Percentiles rank a stretch among this genome's conserved stretches.
Conservation (phyloP, 2,329 filamentous ascomycete species). For the Xenoacremonium recifei region DNA sequence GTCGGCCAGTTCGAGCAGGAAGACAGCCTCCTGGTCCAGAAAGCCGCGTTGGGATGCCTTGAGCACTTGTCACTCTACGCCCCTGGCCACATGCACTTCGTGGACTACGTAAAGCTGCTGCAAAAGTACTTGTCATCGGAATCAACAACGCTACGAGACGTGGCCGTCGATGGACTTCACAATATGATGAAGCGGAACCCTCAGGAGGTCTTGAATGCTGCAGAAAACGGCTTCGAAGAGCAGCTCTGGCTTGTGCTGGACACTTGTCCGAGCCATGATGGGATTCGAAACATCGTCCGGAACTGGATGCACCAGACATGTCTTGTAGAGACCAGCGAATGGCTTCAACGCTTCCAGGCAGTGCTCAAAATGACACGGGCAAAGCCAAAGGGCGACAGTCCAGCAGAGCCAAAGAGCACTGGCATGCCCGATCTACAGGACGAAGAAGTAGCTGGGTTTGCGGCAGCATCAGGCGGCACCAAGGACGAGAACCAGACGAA, state of each 20-base stretch:
- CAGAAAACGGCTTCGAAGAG: conserved; percentile 79
- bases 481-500: conserved; percentile 55
- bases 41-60: conserved; percentile 76
- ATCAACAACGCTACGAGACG: conserved; percentile 68
- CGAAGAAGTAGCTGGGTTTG: conserved; percentile 95
- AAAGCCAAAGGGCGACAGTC: conserved; percentile 54
- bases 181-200: conserved; percentile 94
- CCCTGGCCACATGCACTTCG: conserved; percentile 80
- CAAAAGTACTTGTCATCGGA: conserved; percentile 75
- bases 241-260: conserved; percentile 91
- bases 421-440: conserved; percentile 80
- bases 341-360: conserved; percentile 85
- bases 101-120: conserved; percentile 76
- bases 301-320: conserved; percentile 95
- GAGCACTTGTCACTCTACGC: conserved; percentile 94
- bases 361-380: conserved; percentile 85
- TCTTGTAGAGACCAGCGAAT: conserved; percentile 73
- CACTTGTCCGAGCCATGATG: conserved; percentile 69
- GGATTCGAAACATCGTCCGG: conserved; percentile 81
- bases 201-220: conserved; percentile 74
- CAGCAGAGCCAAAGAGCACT: conserved; percentile 43
- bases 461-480: conserved; percentile 60
- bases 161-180: conserved; percentile 83
- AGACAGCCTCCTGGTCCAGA: conserved; percentile 66
- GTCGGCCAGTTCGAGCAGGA: conserved; percentile 81